Percentiles rank a stretch among this genome's conserved stretches.
phyloP scores from a whole-genome alignment of 2,329 filamentous ascomycete genomes.

The Sarocladium brachiariae region DNA sequence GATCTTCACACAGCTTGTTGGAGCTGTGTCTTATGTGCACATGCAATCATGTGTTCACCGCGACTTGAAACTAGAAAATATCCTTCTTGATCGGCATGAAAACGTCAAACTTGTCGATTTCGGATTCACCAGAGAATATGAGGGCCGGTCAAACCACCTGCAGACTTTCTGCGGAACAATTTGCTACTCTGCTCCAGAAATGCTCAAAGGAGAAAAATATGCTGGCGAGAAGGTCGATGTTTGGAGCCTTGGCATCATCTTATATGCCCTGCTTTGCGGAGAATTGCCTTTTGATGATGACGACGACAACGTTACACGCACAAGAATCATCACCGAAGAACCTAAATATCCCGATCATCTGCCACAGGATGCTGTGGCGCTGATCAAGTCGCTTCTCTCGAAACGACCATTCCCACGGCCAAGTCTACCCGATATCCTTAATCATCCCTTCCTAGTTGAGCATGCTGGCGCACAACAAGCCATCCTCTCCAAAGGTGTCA shows the following conservation, averaged over 20 bases:
- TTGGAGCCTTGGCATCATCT: conserved; percentile 81
- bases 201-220: conserved; percentile 97
- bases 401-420: conserved; percentile 84
- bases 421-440: conserved; percentile 74
- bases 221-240: conserved; percentile 97
- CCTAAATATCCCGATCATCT: conserved; percentile 78
- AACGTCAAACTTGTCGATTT: conserved; percentile 98
- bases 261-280: conserved; percentile 75
- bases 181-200: conserved; percentile 96
- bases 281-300: conserved; percentile 96
- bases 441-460: conserved; percentile 81
- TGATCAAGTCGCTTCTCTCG: conserved; percentile 76
- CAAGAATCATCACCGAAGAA: conserved; percentile 77
- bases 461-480: conserved; percentile 82
- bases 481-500: conserved; percentile 75
- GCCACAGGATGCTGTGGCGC: conserved; percentile 65
- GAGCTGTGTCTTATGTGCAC: conserved; percentile 92
- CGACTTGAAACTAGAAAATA: conserved; percentile 86
- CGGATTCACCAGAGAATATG: conserved; percentile 95
- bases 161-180: conserved; percentile 98
- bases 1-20: conserved; percentile 92
- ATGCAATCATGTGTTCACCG: conserved; percentile 92
- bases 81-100: conserved; percentile 90
- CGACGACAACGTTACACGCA: conserved; percentile 80
- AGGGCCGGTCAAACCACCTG: conserved; percentile 86